These are phyloP conservation scores for Wickerhamomyces sp. DNA, from an alignment of 1,139 yeast species.

Conservation along the genomic window DNA sequence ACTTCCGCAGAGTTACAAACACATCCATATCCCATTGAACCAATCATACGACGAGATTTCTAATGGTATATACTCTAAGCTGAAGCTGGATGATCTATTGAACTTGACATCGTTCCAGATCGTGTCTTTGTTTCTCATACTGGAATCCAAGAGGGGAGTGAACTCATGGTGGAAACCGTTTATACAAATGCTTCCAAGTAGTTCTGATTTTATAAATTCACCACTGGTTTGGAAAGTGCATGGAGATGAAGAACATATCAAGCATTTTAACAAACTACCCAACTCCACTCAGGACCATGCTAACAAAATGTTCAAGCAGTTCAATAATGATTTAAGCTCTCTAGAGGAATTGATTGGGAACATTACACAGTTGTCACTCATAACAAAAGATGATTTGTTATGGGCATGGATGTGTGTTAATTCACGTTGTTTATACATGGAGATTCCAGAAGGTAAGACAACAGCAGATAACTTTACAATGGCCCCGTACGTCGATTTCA, in stretches of 20 bases:
- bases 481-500: conserved; percentile 88
- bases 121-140: conserved; percentile 13
- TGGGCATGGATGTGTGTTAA: conserved; percentile 88
- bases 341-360: conserved; percentile 27
- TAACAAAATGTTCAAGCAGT: conserved; percentile 34
- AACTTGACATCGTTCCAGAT: conserved; percentile 30
- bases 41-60: conserved; percentile 25
- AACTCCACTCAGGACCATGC: conserved; percentile 33
- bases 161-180: conserved; percentile 65
- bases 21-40: conserved; percentile 21
- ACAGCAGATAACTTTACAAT: conserved; percentile 69
- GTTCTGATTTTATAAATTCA: conserved; percentile 41
- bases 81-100: conserved; percentile 20
- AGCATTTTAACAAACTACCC: conserved; percentile 38
- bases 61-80: conserved; percentile 24
- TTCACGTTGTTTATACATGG: conserved; percentile 85
- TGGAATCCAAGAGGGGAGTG: conserved; percentile 13
- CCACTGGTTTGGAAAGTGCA: conserved; percentile 50
- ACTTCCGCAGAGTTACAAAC: conserved; percentile 22
- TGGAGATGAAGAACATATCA: conserved; percentile 19
- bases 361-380: background rate
- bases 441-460: conserved; percentile 47
- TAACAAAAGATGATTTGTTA: conserved; percentile 32
- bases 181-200: conserved; percentile 49
- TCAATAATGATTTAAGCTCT: conserved; percentile 33